Conservation (phyloP, 768 basidiomycete genomes). For the Russula emetica region DNA sequence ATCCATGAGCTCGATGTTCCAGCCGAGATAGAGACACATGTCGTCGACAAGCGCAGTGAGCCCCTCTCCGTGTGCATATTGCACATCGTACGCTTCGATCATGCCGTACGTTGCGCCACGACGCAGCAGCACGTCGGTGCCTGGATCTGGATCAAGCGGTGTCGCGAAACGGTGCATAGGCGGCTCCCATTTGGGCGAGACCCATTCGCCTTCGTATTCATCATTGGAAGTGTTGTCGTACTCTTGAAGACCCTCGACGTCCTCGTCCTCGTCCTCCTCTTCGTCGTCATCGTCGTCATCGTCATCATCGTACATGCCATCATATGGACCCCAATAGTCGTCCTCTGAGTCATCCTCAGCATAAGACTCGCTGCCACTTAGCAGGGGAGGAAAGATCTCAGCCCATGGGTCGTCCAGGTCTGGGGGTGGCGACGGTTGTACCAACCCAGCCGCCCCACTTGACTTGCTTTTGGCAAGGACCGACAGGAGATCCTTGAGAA, state of each 20-base stretch:
- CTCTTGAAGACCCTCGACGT: slow-evolving; percentile 29
- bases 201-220: slow-evolving; percentile 42
- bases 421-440: slow-evolving; percentile 34
- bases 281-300: slow-evolving; percentile 30
- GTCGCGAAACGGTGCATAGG: slow-evolving; percentile 41
- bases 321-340: slow-evolving; percentile 28
- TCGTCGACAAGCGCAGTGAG: slow-evolving; percentile 42
- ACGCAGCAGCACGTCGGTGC: slow-evolving; percentile 44
- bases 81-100: slow-evolving; percentile 52
- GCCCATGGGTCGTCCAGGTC: slow-evolving; percentile 61
- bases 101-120: slow-evolving; percentile 58
- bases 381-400: slow-evolving; percentile 54
- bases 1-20: slow-evolving; percentile 53
- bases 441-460: slow-evolving; percentile 26
- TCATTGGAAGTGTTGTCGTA: slow-evolving; percentile 38
- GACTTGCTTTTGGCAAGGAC: slow-evolving; percentile 46
- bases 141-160: slow-evolving; percentile 36
- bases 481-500: slow-evolving; percentile 57
- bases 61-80: slow-evolving; percentile 52
- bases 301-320: slow-evolving; percentile 31
- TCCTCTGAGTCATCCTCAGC: slow-evolving; percentile 35
- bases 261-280: slow-evolving; percentile 30
- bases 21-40: slow-evolving; percentile 57
- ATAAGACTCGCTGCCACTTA: slow-evolving; percentile 32
- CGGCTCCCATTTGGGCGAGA: slow-evolving; percentile 55